These are phyloP conservation scores for Gomphus bonarii DNA, from an alignment of 1,284 basidiomycete species.

Conservation along the genomic window DNA sequence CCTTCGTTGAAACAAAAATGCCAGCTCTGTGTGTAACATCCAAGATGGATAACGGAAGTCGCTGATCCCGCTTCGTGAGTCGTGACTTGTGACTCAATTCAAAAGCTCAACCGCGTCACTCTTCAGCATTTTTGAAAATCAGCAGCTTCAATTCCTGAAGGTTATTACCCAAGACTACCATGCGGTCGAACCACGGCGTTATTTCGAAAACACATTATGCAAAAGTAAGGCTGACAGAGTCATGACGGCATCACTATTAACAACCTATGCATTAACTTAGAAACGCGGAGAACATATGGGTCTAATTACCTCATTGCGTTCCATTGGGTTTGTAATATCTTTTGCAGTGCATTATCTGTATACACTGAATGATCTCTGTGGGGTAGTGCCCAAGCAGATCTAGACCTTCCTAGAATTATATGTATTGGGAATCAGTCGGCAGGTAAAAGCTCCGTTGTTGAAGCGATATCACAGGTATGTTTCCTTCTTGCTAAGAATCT, in stretches of 20 bases:
- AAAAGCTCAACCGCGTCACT: too few species aligned
- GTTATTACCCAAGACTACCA: too few species aligned
- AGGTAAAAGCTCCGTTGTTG: conserved; percentile 29
- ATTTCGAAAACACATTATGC: not conserved
- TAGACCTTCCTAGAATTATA: conserved; percentile 28
- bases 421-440: conserved; percentile 34
- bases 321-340: not conserved
- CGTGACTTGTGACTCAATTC: too few species aligned
- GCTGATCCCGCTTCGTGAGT: too few species aligned
- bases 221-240: not conserved
- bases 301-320: not conserved
- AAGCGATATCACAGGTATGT: conserved; percentile 29
- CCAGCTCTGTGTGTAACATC: too few species aligned
- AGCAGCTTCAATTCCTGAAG: too few species aligned
- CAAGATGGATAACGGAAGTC: too few species aligned
- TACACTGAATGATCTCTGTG: not conserved
- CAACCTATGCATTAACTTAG: not conserved
- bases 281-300: not conserved
- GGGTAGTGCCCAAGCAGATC: conserved; percentile 24
- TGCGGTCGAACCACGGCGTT: too few species aligned
- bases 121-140: too few species aligned
- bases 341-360: not conserved
- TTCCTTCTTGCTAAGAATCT: conserved; percentile 3
- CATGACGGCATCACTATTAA: not conserved
- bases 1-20: too few species aligned